phyloP scores from a whole-genome alignment of 805 yeast species.

The Hanseniaspora nectarophila region DNA sequence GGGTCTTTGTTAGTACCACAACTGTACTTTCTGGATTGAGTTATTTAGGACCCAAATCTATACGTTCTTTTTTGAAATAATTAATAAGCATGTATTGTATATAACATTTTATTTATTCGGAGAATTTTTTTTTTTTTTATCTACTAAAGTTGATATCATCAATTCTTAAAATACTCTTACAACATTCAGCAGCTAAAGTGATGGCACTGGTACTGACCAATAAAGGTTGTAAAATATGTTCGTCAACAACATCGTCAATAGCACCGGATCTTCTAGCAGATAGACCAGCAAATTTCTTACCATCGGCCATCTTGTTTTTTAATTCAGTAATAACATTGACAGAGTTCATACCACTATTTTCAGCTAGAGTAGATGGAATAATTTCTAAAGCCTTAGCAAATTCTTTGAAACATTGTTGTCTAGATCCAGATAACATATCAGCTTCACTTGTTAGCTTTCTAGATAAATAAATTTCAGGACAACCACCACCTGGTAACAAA shows the following conservation, averaged over 20 bases:
- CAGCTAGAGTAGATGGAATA: conserved; percentile 87
- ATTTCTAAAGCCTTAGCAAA: conserved; percentile 86
- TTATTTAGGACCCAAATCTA: conserved; percentile 35
- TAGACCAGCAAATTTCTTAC: conserved; percentile 89
- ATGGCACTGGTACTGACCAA: conserved; percentile 90
- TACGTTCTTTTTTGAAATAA: conserved; percentile 28
- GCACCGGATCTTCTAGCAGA: conserved; percentile 91
- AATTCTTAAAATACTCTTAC: conserved; percentile 86
- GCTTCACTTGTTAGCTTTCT: conserved; percentile 63
- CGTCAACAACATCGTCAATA: conserved; percentile 67
- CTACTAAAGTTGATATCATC: conserved; percentile 94
- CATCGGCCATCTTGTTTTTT: conserved; percentile 79
- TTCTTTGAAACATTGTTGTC: conserved; percentile 82
- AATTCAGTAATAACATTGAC: conserved; percentile 84
- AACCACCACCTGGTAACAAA: conserved; percentile 96
- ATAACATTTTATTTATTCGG: background rate
- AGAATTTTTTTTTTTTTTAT: conserved; percentile 32
- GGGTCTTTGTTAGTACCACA: conserved; percentile 52
- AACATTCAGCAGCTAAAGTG: conserved; percentile 90
- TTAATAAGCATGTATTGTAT: background rate
- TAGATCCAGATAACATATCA: conserved; percentile 64
- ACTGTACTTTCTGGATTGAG: conserved; percentile 70
- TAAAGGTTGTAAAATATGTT: conserved; percentile 93
- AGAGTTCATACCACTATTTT: conserved; percentile 87
- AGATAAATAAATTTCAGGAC: conserved; percentile 87